Evolutionary conservation across 176 grass and related monocot species (phyloP), one percentile per base, ranked within the genome.

Genomic region (Luzula sylvatica): DNA sequence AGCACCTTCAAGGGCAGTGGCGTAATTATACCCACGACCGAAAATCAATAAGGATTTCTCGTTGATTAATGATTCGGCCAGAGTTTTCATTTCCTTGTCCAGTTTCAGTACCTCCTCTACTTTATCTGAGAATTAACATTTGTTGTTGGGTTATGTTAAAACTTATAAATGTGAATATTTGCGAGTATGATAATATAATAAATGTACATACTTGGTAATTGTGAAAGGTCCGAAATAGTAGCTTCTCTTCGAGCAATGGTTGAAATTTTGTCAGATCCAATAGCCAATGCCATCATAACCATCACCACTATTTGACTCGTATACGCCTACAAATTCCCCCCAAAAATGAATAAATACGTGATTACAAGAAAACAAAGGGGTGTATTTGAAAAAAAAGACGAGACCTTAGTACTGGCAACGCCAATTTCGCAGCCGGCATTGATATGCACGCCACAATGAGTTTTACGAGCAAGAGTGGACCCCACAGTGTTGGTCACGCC

Each of bases 351-450:
- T 11, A 65, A n/a, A 0, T 52, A 51, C 49, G 74, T 2, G 48
- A 46, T 63, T 38, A 6, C 21, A 4, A 43, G 20, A 20, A 18
- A 47, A 55, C 30, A 35, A 4, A 35, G 30, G 30, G 30, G 30
- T n/a, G n/a, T n/a, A n/a, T n/a, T n/a, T n/a, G n/a, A 32, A 65
- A 50, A 23, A 50, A 16, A 4, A 40, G 32, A 77, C n/a, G 44
- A 26, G 49, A 79, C 90, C 74, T 96, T 89, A 21, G 90, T 96
- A 43, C 90, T 89, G 32, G 84, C 90, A 78, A 96, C 90, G 44
- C 84, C 84, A 41, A 96, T 96, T 54, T 96, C 90, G 71, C 83
- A 88, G 38, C 84, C 90, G 54, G 84, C 90, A 86, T 95, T 96
- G 27, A 86, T 76, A 75, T 96, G 90, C 75, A 96, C 61, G 46